Evolutionary conservation across 306 rosid species (phyloP), one percentile per base, ranked within the genome.

Genomic region (Cicer pinnatifidum): DNA sequence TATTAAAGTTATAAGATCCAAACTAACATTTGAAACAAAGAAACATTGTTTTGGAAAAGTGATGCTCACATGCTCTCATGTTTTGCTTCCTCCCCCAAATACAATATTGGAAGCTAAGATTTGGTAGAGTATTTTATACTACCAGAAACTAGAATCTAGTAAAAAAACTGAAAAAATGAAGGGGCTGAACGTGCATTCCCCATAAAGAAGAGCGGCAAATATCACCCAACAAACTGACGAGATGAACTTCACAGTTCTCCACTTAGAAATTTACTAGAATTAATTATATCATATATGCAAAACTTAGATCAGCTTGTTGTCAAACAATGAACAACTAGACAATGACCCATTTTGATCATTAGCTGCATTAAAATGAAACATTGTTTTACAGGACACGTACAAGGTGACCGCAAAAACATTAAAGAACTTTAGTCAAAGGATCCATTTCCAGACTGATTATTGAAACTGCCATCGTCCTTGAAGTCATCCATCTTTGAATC

Each of bases 401-500:
- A 79, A 53, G 68, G 64, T 9, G 39, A 28, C 53, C 1, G 2
- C 59, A 61, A 72, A 79, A 64, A 64, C 60, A 51, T 67, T 9
- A 64, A 44, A 71, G 45, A 78, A 72, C 58, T 44, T 59, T 58
- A 85, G 64, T 74, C 76, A 68, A 56, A 40, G 39, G 71, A 56
- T 52, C 72, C 81, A 81, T 44, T 72, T 70, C 66, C 75, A 20
- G 88, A 58, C 81, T 54, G 83, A 81, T 40, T 23, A 40, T 63
- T 73, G 68, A 74, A 59, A 80, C 43, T 77, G 10, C 35, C 80
- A 43, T 54, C 56, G 7, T 59, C 72, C 41, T 53, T 63, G 75
- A 17, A 82, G 51, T 73, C 75, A 43, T 79, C 86, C 76, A 66
- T 74, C 67, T 9, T 41, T 73, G 91, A 80, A 81, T 85, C 91